phyloP scores from a whole-genome alignment of 768 basidiomycete species.

The Cystofilobasidium macerans region DNA sequence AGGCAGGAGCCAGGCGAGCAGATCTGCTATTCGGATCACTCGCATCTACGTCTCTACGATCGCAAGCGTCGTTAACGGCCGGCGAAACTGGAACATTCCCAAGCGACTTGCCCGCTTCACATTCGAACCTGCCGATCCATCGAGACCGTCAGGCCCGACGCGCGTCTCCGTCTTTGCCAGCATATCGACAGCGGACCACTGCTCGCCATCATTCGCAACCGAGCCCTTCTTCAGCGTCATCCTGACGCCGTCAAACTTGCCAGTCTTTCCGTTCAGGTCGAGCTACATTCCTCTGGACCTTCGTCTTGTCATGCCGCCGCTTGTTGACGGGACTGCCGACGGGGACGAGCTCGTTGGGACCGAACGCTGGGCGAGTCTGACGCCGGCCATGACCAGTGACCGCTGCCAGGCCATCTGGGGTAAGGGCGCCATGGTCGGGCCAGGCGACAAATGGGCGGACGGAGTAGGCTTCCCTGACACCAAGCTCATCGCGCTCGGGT shows the following conservation, averaged over 20 bases:
- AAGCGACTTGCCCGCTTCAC: not conserved
- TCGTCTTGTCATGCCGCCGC: not conserved
- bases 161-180: not conserved
- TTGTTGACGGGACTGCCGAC: not conserved
- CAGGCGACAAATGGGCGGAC: not conserved
- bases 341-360: not conserved
- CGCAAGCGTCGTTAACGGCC: not conserved
- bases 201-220: not conserved
- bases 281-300: not conserved
- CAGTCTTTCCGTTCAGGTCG: not conserved
- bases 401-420: not conserved
- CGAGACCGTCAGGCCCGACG: not conserved
- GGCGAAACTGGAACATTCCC: constrained; percentile 1
- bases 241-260: not conserved
- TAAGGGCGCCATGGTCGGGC: not conserved
- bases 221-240: not conserved
- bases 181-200: not conserved
- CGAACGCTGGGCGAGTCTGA: not conserved
- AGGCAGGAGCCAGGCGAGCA: not conserved
- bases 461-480: not conserved
- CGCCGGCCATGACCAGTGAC: not conserved
- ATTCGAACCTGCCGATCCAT: not conserved
- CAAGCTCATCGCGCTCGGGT: not conserved
- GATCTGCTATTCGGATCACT: not conserved
- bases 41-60: not conserved